Conservation (phyloP, 441 rosid genomes). For the Brassica balearica region DNA sequence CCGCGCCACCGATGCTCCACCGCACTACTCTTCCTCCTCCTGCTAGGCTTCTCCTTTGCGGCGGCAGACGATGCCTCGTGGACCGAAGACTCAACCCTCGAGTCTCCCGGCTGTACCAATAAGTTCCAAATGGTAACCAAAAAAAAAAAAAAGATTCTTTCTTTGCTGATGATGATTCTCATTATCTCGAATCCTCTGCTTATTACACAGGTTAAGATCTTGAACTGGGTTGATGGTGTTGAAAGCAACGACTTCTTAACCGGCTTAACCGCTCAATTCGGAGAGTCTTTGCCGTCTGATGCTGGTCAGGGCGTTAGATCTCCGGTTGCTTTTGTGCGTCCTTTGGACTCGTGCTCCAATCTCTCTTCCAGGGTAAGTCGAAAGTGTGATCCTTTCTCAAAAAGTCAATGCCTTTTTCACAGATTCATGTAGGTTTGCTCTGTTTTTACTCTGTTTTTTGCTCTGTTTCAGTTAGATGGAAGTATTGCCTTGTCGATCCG, state of each 20-base stretch:
- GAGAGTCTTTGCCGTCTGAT: conserved; percentile 63
- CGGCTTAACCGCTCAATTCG: conserved; percentile 86
- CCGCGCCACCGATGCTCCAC: conserved; percentile 20
- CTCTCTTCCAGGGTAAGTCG: conserved; percentile 68
- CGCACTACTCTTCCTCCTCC: conserved; percentile 25
- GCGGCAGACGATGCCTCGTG: conserved; percentile 45
- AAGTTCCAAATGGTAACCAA: conserved; percentile 52
- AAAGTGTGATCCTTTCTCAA: neutral
- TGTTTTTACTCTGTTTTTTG: neutral
- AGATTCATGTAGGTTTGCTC: conserved; percentile 4
- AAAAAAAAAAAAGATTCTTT: neutral
- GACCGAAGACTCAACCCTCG: conserved; percentile 45
- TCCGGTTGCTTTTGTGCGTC: conserved; percentile 64
- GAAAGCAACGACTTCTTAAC: conserved; percentile 52
- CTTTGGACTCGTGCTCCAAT: conserved; percentile 74
- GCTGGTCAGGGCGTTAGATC: conserved; percentile 56
- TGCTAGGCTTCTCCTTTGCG: conserved; percentile 36
- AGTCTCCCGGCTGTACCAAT: conserved; percentile 50
- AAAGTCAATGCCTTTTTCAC: neutral
- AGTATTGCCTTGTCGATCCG: conserved; percentile 69
- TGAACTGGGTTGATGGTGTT: conserved; percentile 74
- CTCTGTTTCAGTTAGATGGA: conserved; percentile 64
- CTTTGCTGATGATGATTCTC: neutral
- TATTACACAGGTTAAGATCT: conserved; percentile 73
- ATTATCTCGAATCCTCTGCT: no score